These are phyloP conservation scores for Candida nonsorbophila DNA, from an alignment of 805 yeast species.

Conservation along the genomic window DNA sequence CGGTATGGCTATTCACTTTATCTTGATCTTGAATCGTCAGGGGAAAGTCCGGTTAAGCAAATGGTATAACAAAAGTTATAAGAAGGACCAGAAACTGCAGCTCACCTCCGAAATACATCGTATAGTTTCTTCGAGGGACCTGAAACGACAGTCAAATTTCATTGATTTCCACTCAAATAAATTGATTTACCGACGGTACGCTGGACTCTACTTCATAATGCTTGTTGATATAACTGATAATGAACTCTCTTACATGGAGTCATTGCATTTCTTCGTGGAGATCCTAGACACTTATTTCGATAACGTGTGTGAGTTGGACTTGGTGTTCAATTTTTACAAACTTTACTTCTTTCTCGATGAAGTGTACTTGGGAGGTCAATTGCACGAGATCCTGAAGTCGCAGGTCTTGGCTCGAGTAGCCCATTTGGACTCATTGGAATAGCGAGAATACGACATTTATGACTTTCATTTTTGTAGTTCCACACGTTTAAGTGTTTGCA, in stretches of 20 bases:
- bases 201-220: constrained; percentile 85
- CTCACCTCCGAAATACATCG: constrained; percentile 67
- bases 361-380: constrained; percentile 84
- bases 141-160: constrained; percentile 75
- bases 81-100: constrained; percentile 23
- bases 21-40: constrained; percentile 83
- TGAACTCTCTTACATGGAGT: constrained; percentile 77
- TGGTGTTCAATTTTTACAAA: constrained; percentile 87
- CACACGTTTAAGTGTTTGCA: no score
- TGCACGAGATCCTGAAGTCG: constrained; percentile 77
- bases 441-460: constrained; percentile 1
- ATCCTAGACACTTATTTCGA: constrained; percentile 80
- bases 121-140: constrained; percentile 76
- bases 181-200: constrained; percentile 82
- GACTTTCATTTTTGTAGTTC: no score
- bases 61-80: constrained; percentile 50
- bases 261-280: constrained; percentile 85
- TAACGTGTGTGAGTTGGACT: constrained; percentile 88
- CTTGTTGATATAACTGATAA: constrained; percentile 77
- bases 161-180: constrained; percentile 57
- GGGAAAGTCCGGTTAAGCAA: constrained; percentile 86
- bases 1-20: constrained; percentile 71
- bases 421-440: constrained; percentile 59
- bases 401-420: constrained; percentile 60
- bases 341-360: constrained; percentile 82